phyloP scores from a whole-genome alignment of 768 basidiomycete genomes.

The Brasilioporus rufonigricans region DNA sequence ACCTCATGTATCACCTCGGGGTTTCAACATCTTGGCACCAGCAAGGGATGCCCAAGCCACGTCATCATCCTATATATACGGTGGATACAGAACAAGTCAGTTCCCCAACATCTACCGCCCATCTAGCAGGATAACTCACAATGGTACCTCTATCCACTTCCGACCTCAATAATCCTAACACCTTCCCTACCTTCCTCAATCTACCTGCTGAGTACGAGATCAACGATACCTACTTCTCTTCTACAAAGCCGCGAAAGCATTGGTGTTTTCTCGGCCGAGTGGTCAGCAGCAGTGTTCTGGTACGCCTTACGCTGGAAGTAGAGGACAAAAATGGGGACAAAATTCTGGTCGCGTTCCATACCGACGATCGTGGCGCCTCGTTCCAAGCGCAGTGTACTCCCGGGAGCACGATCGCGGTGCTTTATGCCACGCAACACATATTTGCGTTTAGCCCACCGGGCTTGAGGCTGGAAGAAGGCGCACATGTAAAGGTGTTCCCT shows the following conservation, averaged over 20 bases:
- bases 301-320: conserved; percentile 30
- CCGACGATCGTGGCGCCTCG: conserved; percentile 28
- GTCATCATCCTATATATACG: conserved; percentile 15
- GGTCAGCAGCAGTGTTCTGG: conserved; percentile 22
- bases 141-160: conserved; percentile 23
- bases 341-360: conserved; percentile 30
- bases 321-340: conserved; percentile 26
- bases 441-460: conserved; percentile 32
- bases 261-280: conserved; percentile 32
- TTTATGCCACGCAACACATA: conserved; percentile 29
- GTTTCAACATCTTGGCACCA: neutral
- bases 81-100: neutral
- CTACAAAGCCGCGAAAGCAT: conserved; percentile 26
- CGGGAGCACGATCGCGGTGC: conserved; percentile 31
- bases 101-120: neutral
- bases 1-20: neutral
- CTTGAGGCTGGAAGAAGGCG: conserved; percentile 25
- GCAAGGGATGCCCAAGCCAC: neutral
- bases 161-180: conserved; percentile 23
- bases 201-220: conserved; percentile 25
- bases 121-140: conserved; percentile 3
- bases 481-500: conserved; percentile 27
- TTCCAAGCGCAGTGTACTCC: conserved; percentile 21
- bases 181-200: conserved; percentile 24
- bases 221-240: conserved; percentile 19